Evolutionary conservation across 768 basidiomycete species (phyloP), one percentile per base, ranked within the genome.

Genomic region (Mycena metata): DNA sequence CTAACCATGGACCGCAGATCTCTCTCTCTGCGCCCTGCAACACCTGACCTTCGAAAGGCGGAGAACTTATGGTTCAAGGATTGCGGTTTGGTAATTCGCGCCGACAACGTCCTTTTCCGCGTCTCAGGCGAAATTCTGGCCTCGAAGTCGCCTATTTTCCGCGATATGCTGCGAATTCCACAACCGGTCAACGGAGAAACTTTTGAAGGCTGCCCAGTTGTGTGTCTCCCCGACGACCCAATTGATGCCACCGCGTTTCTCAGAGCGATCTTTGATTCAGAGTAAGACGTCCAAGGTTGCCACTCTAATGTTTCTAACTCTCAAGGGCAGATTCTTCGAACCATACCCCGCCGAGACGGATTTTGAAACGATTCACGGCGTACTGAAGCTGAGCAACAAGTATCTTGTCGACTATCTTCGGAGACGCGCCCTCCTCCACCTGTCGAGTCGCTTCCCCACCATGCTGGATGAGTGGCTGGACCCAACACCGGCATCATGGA

Each of bases 51-150:
- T 6, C 36, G 11, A n/a, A 52, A 52, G 51, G 16, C 33, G 1
- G 51, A 61, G 41, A 2, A 36, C 17, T 51, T 63, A 1, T 63
- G 61, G 61, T 63, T 63, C 51, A 63, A 24, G 35, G 61, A 63
- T 8, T 64, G 63, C 30, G 63, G 63, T 3, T 45, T 64, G 2
- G 63, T 64, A 10, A 56, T 64, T 35, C 63, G 63, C 35, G 35
- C 54, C 7, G 36, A 45, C 23, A 36, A 51, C 30, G n/a, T 50
- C 33, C 33, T 49, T 16, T 64, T 64, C 36, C 54, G 63, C 30
- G 35, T 64, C 3, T 64, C 63, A 3, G 63, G 63, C 35, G 63
- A 64, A 26, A 57, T 64, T 36, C 35, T 64, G 26, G 63, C 63
- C 24, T 35, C 63, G 10, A 64, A 64, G 46, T 64, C 63, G 0